Evolutionary conservation across 1,284 basidiomycete species (phyloP).

Genomic region (Cutaneotrichosporon spelunceum): DNA sequence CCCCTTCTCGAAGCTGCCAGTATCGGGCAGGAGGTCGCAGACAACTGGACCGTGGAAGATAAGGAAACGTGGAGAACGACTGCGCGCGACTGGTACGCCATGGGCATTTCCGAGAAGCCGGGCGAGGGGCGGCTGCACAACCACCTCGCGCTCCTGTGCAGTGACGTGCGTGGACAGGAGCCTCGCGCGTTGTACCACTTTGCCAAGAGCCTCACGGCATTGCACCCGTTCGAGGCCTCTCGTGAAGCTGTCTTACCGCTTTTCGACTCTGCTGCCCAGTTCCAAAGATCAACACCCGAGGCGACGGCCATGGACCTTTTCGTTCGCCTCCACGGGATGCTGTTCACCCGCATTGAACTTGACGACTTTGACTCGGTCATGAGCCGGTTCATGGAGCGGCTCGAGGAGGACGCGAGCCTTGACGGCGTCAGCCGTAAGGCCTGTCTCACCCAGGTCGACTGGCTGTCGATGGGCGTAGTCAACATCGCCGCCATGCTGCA

Average conservation of each 20-base stretch:
- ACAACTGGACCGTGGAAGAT: slow-evolving; percentile 83
- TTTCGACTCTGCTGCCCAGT: slow-evolving; percentile 72
- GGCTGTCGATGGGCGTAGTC: slow-evolving; percentile 91
- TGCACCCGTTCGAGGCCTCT: slow-evolving; percentile 79
- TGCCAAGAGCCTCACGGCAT: slow-evolving; percentile 88
- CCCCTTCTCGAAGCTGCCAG: slow-evolving; percentile 57
- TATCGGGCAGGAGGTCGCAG: slow-evolving; percentile 84
- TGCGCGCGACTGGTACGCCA: slow-evolving; percentile 88
- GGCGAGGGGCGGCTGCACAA: slow-evolving; percentile 90
- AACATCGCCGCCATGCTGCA: slow-evolving; percentile 81
- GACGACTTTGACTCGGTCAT: slow-evolving; percentile 82
- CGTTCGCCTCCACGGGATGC: slow-evolving; percentile 87
- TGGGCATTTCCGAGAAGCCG: slow-evolving; percentile 81
- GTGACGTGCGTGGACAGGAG: slow-evolving; percentile 77
- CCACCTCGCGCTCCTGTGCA: slow-evolving; percentile 82
- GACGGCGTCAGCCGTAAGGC: slow-evolving; percentile 58
- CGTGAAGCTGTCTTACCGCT: slow-evolving; percentile 81
- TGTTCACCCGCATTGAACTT: slow-evolving; percentile 89
- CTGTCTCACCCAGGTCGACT: slow-evolving; percentile 70
- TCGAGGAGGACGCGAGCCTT: slow-evolving; percentile 59
- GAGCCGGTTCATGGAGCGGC: slow-evolving; percentile 77
- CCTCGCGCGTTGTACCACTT: slow-evolving; percentile 88
- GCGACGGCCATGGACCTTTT: slow-evolving; percentile 78
- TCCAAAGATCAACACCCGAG: slow-evolving; percentile 67
- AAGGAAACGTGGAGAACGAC: slow-evolving; percentile 87